Base-by-base conservation (phyloP, 2,329 filamentous ascomycete genomes). In the Exophiala mesophila region DNA sequence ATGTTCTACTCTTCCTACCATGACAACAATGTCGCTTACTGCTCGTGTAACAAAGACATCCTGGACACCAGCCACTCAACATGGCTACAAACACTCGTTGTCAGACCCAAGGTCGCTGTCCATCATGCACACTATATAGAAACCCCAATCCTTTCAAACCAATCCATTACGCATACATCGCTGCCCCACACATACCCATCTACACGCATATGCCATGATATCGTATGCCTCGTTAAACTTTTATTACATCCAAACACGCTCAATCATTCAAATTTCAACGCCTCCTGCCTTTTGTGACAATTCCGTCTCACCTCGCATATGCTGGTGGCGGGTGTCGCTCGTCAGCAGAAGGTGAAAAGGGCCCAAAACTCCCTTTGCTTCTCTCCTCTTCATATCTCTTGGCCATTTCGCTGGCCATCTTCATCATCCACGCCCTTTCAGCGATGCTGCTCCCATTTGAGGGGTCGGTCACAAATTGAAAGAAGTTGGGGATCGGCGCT, bases 371-470 rank as follows among this genome's bases (percentile, higher is more conserved):
- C 13, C 52, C 52, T 36, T 53, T 56, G 19, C 34, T 21, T 66
- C 95, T 92, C 66, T 95, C 86, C 55, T 95, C 86, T 53, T 90
- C 86, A 52, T 94, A 88, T 42, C 87, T 83, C 47, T 63, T 63
- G 24, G 88, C 88, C 56, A 97, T 90, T 64, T 97, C 92, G 51
- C 82, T 83, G 4, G 90, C 89, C 78, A 98, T 92, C 70, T 95
- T 64, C 56, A 67, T 65, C 38, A 71, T 66, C 56, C 67, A 62
- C 3, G 62, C 63, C 49, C 70, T 66, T 45, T 74, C 69, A n/a
- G 72, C 59, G 17, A 71, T 63, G 12, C 58, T 59, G 21, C 62
- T 57, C 17, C 52, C 52, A 6, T 57, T 57, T 3, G 50, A 56
- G 3, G 62, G 55, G n/a, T 63, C 57, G 13, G 49, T 47, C 21